phyloP scores from a whole-genome alignment of 2,329 filamentous ascomycete genomes.

The Corynespora cassiicola region DNA sequence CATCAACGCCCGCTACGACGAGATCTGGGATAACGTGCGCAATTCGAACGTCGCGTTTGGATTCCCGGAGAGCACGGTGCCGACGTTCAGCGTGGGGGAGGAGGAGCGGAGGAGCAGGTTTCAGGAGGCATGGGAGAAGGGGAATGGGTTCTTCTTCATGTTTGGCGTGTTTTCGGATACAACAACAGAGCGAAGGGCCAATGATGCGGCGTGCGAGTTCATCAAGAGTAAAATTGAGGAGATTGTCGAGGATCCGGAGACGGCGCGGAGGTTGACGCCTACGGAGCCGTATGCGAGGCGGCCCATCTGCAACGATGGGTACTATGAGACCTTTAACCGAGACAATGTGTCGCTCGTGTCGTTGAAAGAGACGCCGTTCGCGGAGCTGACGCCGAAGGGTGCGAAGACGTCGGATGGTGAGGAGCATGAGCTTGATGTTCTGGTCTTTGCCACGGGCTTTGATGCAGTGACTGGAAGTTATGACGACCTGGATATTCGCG shows the following conservation, averaged over 20 bases:
- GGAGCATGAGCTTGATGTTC: slow-evolving; percentile 52
- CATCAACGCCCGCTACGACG: slow-evolving; percentile 38
- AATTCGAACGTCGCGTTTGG: slow-evolving; percentile 38
- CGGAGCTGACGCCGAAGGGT: slow-evolving; percentile 26
- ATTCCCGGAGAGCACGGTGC: slow-evolving; percentile 28
- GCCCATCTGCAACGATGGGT: slow-evolving; percentile 45
- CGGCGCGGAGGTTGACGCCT: slow-evolving; percentile 46
- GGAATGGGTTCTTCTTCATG: slow-evolving; percentile 34
- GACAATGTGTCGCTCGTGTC: slow-evolving; percentile 44
- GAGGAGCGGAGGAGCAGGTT: slow-evolving; percentile 9
- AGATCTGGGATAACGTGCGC: slow-evolving; percentile 32
- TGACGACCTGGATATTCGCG: too few species aligned
- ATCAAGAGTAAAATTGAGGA: slow-evolving; percentile 43
- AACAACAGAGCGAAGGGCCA: slow-evolving; percentile 34
- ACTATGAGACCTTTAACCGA: slow-evolving; percentile 45
- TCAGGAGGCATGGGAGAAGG: slow-evolving; percentile 3
- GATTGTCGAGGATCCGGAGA: slow-evolving; percentile 42
- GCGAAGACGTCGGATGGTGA: slow-evolving; percentile 39
- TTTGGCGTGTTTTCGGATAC: slow-evolving; percentile 26
- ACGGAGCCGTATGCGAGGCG: slow-evolving; percentile 46
- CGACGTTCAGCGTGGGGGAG: not conserved
- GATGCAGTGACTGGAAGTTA: slow-evolving; percentile 20
- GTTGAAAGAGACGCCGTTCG: slow-evolving; percentile 39
- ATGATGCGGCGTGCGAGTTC: slow-evolving; percentile 46
- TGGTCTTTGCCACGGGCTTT: slow-evolving; percentile 53